Conservation (phyloP, 345 rosid species). For the Firmiana major region DNA sequence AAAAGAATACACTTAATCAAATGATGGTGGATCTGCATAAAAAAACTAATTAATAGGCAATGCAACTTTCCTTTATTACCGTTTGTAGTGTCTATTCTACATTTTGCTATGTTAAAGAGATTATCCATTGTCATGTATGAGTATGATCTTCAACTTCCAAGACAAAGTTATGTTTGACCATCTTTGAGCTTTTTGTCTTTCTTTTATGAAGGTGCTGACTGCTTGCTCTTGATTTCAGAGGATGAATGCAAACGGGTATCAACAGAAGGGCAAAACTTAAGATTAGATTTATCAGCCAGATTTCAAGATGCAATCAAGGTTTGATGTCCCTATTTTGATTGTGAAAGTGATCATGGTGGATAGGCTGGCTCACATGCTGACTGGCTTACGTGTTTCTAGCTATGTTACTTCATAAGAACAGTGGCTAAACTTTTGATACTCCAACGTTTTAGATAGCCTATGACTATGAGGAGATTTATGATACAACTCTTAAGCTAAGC, state of each 20-base stretch:
- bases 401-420: neutral
- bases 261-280: slow-evolving; percentile 79
- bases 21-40: neutral
- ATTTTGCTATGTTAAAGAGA: neutral
- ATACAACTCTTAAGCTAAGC: neutral
- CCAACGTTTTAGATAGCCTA: neutral
- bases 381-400: neutral
- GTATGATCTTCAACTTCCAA: neutral
- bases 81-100: neutral
- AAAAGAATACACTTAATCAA: neutral
- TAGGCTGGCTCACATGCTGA: neutral
- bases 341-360: neutral
- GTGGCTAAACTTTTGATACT: neutral
- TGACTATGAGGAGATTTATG: neutral
- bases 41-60: neutral
- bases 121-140: neutral
- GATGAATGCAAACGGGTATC: slow-evolving; percentile 94
- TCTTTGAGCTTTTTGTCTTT: slow-evolving; percentile 7
- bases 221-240: slow-evolving; percentile 35
- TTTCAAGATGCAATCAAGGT: slow-evolving; percentile 96
- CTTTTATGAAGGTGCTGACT: slow-evolving; percentile 13
- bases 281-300: slow-evolving; percentile 81
- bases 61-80: neutral
- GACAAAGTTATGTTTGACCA: neutral
- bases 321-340: neutral